phyloP scores from a whole-genome alignment of 805 yeast species.

The Saccharomycopsis guyanensis region DNA sequence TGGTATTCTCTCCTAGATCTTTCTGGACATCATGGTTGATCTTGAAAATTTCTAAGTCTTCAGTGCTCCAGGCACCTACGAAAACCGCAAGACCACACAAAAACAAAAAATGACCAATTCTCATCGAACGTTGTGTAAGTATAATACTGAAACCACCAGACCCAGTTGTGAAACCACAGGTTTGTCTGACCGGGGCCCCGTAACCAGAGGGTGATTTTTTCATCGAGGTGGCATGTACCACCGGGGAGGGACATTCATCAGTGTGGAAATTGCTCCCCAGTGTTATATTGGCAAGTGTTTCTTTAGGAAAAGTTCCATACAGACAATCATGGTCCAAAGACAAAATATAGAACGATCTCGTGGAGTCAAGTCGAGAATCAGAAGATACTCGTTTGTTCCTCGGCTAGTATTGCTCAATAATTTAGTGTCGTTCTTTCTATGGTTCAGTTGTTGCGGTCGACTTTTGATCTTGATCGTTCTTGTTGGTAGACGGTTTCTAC shows the following conservation, averaged over 20 bases:
- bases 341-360: too few relatives aligned
- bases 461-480: slow-evolving; percentile 48
- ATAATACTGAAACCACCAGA: too few relatives aligned
- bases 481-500: slow-evolving; percentile 56
- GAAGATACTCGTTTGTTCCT: slow-evolving; percentile 1
- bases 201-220: too few relatives aligned
- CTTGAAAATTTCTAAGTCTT: slow-evolving; percentile 76
- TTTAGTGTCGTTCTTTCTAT: slow-evolving; percentile 33
- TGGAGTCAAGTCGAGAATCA: background rate
- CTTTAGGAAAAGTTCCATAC: too few relatives aligned
- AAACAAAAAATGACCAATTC: background rate
- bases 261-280: too few relatives aligned
- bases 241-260: too few relatives aligned
- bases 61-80: slow-evolving; percentile 45
- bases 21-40: slow-evolving; percentile 54
- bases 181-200: too few relatives aligned
- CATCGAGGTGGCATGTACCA: too few relatives aligned
- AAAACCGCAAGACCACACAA: slow-evolving; percentile 8
- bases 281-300: too few relatives aligned
- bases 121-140: too few relatives aligned
- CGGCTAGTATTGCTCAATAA: slow-evolving; percentile 21
- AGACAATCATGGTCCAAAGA: too few relatives aligned
- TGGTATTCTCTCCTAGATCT: slow-evolving; percentile 53
- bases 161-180: too few relatives aligned
- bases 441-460: slow-evolving; percentile 43